Percentiles rank a stretch among this genome's conserved stretches.
phyloP scores from a whole-genome alignment of 768 basidiomycete genomes.

The Pholiota microspora region DNA sequence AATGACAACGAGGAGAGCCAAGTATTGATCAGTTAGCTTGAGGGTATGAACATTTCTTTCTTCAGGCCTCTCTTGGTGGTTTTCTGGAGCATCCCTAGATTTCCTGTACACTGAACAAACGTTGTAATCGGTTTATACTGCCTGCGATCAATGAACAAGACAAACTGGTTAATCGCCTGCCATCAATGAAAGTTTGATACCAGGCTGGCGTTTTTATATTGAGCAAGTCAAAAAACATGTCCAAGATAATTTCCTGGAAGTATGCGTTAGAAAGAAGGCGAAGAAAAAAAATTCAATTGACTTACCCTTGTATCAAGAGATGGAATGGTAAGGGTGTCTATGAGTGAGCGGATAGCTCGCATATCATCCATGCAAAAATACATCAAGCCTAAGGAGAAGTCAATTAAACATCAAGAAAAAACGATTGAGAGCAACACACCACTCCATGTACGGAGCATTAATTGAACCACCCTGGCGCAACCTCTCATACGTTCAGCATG shows the following conservation, averaged over 20 bases:
- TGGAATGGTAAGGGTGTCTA: conserved; percentile 86
- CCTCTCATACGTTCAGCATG: conserved; percentile 79
- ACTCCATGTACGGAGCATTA: conserved; percentile 90
- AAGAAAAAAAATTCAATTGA: neutral
- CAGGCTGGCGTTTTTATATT: conserved; percentile 92
- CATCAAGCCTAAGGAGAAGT: conserved; percentile 62
- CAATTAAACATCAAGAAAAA: neutral
- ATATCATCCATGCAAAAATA: conserved; percentile 92
- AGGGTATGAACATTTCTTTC: conserved; percentile 57
- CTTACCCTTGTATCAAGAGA: conserved; percentile 82
- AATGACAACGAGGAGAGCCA: conserved; percentile 79
- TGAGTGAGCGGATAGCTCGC: conserved; percentile 78
- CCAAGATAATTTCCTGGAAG: conserved; percentile 83
- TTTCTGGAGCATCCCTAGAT: conserved; percentile 40
- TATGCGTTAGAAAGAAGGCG: neutral
- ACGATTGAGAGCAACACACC: conserved; percentile 48
- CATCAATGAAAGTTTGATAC: conserved; percentile 91
- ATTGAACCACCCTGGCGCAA: conserved; percentile 72
- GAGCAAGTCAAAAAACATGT: conserved; percentile 91
- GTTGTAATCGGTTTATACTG: neutral
- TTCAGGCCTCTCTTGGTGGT: conserved; percentile 27
- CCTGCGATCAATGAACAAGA: neutral
- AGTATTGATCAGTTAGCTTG: conserved; percentile 90
- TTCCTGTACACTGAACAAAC: conserved; percentile 61
- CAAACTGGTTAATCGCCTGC: conserved; percentile 81